A percentile compares a stretch with the other conserved stretches of the same genome.
These are phyloP conservation scores for Deuterostichococcus epilithicus DNA, from an alignment of 139 green algal genomes.

Conservation along the genomic window DNA sequence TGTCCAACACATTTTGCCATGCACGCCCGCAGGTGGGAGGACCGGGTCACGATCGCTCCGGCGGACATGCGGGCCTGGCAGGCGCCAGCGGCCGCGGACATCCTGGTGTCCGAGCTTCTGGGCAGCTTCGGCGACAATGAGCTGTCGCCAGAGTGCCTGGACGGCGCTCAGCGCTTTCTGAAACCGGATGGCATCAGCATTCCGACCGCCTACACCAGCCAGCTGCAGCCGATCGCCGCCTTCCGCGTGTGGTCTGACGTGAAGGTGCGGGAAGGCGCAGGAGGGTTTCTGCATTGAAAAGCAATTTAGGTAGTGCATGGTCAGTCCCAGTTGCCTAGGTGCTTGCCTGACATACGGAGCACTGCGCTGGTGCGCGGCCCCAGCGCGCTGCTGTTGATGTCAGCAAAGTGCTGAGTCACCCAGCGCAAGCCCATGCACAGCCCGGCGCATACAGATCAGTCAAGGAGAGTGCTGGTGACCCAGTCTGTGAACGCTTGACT, in stretches of 20 bases:
- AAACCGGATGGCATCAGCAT: slow-evolving; percentile 74
- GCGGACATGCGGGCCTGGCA: slow-evolving; percentile 87
- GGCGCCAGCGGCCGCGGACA: slow-evolving; percentile 76
- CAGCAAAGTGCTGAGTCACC: too few species aligned
- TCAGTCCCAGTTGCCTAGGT: too few species aligned
- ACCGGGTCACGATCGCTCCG: slow-evolving; percentile 60
- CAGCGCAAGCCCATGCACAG: too few species aligned
- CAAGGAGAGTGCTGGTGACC: too few species aligned
- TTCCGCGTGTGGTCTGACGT: slow-evolving; percentile 83
- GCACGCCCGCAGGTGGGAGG: slow-evolving; percentile 26
- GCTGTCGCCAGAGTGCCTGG: slow-evolving; percentile 92
- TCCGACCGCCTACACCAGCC: slow-evolving; percentile 73
- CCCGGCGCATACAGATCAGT: too few species aligned
- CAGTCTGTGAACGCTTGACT: too few species aligned
- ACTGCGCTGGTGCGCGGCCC: too few species aligned
- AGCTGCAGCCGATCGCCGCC: slow-evolving; percentile 71
- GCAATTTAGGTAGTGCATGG: too few species aligned
- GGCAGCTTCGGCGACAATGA: slow-evolving; percentile 95
- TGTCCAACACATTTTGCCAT: not conserved
- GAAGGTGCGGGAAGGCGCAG: slow-evolving; percentile 9
- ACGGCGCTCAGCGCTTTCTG: slow-evolving; percentile 88
- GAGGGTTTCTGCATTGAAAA: too few species aligned
- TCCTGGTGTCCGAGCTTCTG: slow-evolving; percentile 66
- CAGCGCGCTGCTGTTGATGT: too few species aligned
- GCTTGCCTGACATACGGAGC: too few species aligned